These are phyloP conservation scores for Xylaria curta DNA, from an alignment of 495 filamentous ascomycete genomes.

Conservation along the genomic window DNA sequence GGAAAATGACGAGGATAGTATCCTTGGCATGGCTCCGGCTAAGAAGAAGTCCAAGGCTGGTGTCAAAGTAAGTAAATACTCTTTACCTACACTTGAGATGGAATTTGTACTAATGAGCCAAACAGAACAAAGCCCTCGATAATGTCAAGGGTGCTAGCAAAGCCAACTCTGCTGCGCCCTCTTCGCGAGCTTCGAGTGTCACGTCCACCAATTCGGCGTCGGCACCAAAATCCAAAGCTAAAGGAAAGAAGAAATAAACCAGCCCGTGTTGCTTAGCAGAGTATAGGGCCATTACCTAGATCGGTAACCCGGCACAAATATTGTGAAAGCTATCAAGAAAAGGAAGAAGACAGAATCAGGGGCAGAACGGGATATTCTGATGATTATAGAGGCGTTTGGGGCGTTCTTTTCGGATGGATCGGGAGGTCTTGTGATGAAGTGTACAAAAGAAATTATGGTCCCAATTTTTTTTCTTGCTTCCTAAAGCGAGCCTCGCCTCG, in stretches of 20 bases:
- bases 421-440: conserved; percentile 3
- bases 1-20: conserved; percentile 82
- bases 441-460: conserved; percentile 8
- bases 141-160: conserved; percentile 65
- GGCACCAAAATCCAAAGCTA: conserved; percentile 52
- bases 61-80: conserved; percentile 61
- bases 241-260: conserved; percentile 62
- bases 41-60: conserved; percentile 90
- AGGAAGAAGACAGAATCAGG: background rate
- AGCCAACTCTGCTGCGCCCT: conserved; percentile 61
- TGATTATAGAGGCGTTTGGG: conserved; percentile 23
- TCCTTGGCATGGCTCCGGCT: conserved; percentile 73
- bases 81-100: background rate
- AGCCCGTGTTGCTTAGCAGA: background rate
- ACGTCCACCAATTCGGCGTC: conserved; percentile 53
- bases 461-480: background rate
- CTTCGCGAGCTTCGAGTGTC: conserved; percentile 61
- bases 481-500: background rate
- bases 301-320: background rate
- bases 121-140: conserved; percentile 68
- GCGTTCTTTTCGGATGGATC: conserved; percentile 1
- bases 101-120: conserved; percentile 31
- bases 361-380: background rate
- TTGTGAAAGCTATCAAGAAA: background rate
- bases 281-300: background rate